Evolutionary conservation across 2,329 filamentous ascomycete genomes (phyloP), one percentile per base, ranked within the genome.

Genomic region (Alternaria brassicae): DNA sequence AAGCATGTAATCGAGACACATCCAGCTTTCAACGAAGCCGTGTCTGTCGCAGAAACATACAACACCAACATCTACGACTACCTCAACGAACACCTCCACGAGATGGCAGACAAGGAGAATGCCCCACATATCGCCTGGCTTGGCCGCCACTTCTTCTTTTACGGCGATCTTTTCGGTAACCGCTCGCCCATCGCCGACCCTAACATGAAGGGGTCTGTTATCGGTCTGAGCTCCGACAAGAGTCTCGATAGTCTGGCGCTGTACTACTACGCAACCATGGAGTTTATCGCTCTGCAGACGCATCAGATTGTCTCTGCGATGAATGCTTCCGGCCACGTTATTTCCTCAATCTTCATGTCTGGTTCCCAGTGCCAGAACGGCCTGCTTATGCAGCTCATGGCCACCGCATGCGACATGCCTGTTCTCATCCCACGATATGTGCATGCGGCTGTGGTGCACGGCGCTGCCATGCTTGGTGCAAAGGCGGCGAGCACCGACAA

Each of bases 271-370:
- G 92, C 88, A 23, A 96, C 94, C 3, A 92, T 99, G 87, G 95
- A 99, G 81, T 98, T 98, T 80, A 98, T 99, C 71, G 93, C 95
- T 28, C 86, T 98, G 78, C 95, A 99, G 80, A 99, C 95, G 0
- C 89, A 91, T 58, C 95, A 99, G 79, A 99, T 99, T 71, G 86
- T 99, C 65, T 90, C 96, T 72, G 86, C 90, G 34, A 97, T 99
- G 93, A 99, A 98, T 83, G 83, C 86, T 45, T 84, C 92, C 1
- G 95, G 95, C 9, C 95, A 99, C 81, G 83, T 86, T 68, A 93
- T 99, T 77, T 88, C 85, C 49, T 94, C 90, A 64, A 97, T 99
- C 79, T 99, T 98, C 86, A 98, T 99, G 95, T 97, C 92, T 4
- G 95, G 95, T 61, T 96, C 92, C 10, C 95, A 98, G 78, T 99